phyloP scores from a whole-genome alignment of 1,139 yeast genomes.

The Yamadazyma mexicana region DNA sequence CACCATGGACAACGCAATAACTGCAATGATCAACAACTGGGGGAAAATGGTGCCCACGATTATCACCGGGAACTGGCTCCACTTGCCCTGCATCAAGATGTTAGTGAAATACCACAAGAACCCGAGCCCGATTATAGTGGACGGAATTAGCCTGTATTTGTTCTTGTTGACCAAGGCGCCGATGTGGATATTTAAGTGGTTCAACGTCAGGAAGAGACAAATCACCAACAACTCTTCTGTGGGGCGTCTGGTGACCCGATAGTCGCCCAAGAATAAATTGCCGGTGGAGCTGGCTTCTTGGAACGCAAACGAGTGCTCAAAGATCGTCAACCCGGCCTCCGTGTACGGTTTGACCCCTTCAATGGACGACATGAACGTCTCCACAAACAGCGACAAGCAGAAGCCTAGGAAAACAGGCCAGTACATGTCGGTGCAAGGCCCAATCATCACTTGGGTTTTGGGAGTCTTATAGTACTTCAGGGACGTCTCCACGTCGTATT shows the following conservation, averaged over 20 bases:
- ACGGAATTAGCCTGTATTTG: slow-evolving; percentile 60
- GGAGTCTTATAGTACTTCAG: slow-evolving; percentile 39
- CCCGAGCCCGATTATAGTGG: slow-evolving; percentile 52
- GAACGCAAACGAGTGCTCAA: slow-evolving; percentile 73
- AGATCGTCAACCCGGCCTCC: slow-evolving; percentile 69
- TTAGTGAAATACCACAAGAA: slow-evolving; percentile 48
- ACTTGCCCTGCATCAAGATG: slow-evolving; percentile 31
- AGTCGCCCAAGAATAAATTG: slow-evolving; percentile 27
- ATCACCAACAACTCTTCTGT: slow-evolving; percentile 54
- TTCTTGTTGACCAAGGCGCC: slow-evolving; percentile 55
- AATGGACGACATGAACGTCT: slow-evolving; percentile 64
- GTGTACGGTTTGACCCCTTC: slow-evolving; percentile 59
- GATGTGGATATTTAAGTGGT: slow-evolving; percentile 59
- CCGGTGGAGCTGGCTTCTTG: slow-evolving; percentile 62
- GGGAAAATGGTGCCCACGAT: slow-evolving; percentile 61
- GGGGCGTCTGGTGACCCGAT: slow-evolving; percentile 35
- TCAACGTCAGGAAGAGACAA: slow-evolving; percentile 50
- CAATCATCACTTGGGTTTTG: slow-evolving; percentile 33
- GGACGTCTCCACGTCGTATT: slow-evolving; percentile 32
- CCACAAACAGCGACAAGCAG: slow-evolving; percentile 67
- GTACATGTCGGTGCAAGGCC: slow-evolving; percentile 56
- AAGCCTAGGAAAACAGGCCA: slow-evolving; percentile 65
- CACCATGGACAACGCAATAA: slow-evolving; percentile 49
- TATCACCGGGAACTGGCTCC: slow-evolving; percentile 49
- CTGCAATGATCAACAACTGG: slow-evolving; percentile 52